Evolutionary conservation across 352 stramenopile species (phyloP).

Genomic region (Phytopythium boreale): DNA sequence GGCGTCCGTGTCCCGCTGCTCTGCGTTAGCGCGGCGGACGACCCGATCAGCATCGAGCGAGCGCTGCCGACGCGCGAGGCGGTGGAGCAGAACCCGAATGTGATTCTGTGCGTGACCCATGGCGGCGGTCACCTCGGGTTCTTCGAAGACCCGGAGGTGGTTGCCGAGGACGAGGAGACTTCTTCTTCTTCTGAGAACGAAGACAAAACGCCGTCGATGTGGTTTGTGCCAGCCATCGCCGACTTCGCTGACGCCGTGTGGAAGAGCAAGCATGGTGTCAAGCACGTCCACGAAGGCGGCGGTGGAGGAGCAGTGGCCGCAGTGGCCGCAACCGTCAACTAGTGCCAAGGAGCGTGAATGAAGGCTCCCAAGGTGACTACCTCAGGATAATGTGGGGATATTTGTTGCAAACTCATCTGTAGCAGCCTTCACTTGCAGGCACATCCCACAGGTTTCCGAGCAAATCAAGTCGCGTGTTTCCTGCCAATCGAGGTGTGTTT

Average conservation of each 20-base stretch:
- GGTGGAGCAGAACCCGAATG: conserved; percentile 42
- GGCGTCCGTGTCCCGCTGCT: conserved; percentile 51
- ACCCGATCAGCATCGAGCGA: conserved; percentile 46
- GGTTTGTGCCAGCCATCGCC: conserved; percentile 42
- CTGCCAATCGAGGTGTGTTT: no score
- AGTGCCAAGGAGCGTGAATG: no score
- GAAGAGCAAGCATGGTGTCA: conserved; percentile 15
- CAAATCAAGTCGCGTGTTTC: no score
- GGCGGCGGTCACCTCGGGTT: conserved; percentile 67
- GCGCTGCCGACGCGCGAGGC: conserved; percentile 31
- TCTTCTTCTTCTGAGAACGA: background rate
- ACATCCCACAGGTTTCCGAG: background rate
- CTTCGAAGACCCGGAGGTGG: conserved; percentile 34
- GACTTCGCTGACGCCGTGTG: conserved; percentile 57
- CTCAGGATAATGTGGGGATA: no score
- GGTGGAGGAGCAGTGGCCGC: background rate
- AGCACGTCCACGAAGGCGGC: background rate
- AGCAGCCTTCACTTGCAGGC: background rate
- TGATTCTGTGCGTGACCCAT: conserved; percentile 68
- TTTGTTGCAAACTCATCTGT: no score
- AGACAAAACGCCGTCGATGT: conserved; percentile 25
- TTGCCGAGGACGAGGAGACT: conserved; percentile 9
- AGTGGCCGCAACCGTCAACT: background rate
- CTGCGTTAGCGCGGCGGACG: conserved; percentile 59
- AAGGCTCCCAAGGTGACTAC: background rate